These are phyloP conservation scores for Neurospora sp. DNA, from an alignment of 495 filamentous ascomycete species.

Conservation along the genomic window DNA sequence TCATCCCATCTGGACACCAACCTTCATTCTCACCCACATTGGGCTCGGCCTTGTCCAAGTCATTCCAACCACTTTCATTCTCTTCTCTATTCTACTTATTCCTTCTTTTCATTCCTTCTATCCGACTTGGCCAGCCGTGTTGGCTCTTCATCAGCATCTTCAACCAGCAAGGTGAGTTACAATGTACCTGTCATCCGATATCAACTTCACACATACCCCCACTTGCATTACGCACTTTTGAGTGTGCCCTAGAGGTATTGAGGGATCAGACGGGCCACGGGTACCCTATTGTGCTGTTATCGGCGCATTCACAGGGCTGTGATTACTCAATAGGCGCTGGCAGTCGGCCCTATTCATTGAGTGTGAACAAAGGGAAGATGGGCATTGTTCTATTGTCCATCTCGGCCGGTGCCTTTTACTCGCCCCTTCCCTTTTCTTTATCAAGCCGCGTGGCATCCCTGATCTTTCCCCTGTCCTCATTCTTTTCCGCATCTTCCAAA, in stretches of 20 bases:
- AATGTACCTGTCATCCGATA: not conserved
- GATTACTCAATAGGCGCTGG: not conserved
- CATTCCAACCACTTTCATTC: not conserved
- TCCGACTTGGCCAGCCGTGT: not conserved
- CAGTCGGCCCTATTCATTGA: not conserved
- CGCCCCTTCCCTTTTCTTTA: not conserved
- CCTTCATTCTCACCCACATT: not conserved
- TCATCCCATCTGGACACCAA: conserved; percentile 1
- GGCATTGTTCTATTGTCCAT: not conserved
- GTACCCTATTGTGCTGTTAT: not conserved
- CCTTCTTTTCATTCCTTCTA: not conserved
- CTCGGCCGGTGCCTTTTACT: not conserved
- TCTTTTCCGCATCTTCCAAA: conserved; percentile 12
- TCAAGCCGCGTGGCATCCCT: conserved; percentile 5
- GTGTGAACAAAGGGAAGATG: not conserved
- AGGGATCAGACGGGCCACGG: not conserved
- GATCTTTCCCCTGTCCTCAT: conserved; percentile 6
- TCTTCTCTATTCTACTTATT: not conserved
- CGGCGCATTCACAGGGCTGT: not conserved
- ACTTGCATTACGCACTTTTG: not conserved
- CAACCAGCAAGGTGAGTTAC: not conserved
- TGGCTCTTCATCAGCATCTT: not conserved
- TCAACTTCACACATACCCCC: not conserved
- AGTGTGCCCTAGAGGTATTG: not conserved
- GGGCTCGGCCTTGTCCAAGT: not conserved